phyloP scores from a whole-genome alignment of 441 rosid genomes.

The Populus tomentosa region DNA sequence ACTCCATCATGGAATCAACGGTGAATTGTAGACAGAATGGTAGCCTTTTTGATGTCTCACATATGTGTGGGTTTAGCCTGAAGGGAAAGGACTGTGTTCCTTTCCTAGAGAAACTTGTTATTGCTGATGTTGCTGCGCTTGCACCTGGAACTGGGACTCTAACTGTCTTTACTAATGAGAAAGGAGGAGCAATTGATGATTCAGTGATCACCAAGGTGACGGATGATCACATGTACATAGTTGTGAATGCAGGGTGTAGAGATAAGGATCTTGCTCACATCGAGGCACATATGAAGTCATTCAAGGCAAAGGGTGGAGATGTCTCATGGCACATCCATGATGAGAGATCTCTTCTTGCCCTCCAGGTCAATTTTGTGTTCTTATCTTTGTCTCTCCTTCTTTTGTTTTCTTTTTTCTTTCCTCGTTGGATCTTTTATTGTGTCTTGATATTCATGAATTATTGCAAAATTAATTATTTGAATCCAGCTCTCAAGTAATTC shows the following conservation, averaged over 20 bases:
- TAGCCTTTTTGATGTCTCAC: constrained; percentile 86
- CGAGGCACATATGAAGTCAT: constrained; percentile 91
- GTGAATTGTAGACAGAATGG: constrained; percentile 88
- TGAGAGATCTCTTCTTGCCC: constrained; percentile 96
- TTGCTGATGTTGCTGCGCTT: constrained; percentile 84
- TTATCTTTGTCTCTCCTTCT: background rate
- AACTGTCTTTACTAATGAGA: constrained; percentile 87
- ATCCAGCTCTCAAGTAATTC: background rate
- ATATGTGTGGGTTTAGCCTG: constrained; percentile 96
- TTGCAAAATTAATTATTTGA: background rate
- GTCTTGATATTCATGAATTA: background rate
- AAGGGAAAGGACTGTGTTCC: constrained; percentile 87
- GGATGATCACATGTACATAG: constrained; percentile 76
- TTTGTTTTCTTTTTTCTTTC: too few relatives aligned
- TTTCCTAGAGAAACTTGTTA: constrained; percentile 84
- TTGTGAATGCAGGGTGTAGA: constrained; percentile 98
- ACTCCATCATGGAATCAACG: constrained; percentile 94
- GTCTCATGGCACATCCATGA: constrained; percentile 95
- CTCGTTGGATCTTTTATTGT: too few relatives aligned
- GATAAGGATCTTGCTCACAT: constrained; percentile 97
- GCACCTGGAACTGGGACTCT: constrained; percentile 83
- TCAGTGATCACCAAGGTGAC: constrained; percentile 87
- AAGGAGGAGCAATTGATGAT: constrained; percentile 95
- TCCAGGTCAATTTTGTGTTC: constrained; percentile 51
- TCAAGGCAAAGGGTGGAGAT: constrained; percentile 84